Evolutionary conservation across 805 yeast genomes (phyloP), one percentile per base, ranked within the genome.

Genomic region (Lipomyces mesembrius): DNA sequence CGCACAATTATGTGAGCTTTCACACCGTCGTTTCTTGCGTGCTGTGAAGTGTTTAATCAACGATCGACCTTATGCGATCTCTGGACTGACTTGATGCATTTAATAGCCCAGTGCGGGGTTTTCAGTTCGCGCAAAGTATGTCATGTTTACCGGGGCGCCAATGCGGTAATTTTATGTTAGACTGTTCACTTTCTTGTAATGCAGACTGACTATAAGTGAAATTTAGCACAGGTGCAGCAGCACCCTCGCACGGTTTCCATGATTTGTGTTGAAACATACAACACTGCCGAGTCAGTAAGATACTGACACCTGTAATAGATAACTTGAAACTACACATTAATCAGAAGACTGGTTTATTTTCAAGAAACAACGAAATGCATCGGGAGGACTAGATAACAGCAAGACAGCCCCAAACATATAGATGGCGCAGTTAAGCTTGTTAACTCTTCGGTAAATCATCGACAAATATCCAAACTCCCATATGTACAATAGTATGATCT

Each of bases 401-500:
- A n/a, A 43, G 20, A 43, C 39, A 37, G 12, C 12, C 17, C 17
- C 39, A 11, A 27, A 37, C 17, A 37, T 29, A 37, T 37, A 12
- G 14, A 17, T 11, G 39, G 12, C 3, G 20, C 49, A 43, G n/a
- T 43, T n/a, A 8, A 43, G 9, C 22, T 11, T 8, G 49, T 22
- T 43, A 17, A 8, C n/a, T 17, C 12, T 20, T 6, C n/a, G 3
- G 35, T 3, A 53, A 29, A 32, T 32, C 46, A 17, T 12, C 46
- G 14, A 56, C 9, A 17, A 27, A 32, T 22, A 56, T 22, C 39
- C 27, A 32, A 56, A 56, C 29, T 57, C 32, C 55, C 20, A 12
- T 52, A 61, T 54, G 62, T 55, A 59, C 37, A 59, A 53, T 59
- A 43, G 14, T n/a, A 7, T 43, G 49, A 17, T 43, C 37, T 57